These are phyloP conservation scores for Trametes cinnabarina DNA, from an alignment of 768 basidiomycete genomes.

Conservation along the genomic window DNA sequence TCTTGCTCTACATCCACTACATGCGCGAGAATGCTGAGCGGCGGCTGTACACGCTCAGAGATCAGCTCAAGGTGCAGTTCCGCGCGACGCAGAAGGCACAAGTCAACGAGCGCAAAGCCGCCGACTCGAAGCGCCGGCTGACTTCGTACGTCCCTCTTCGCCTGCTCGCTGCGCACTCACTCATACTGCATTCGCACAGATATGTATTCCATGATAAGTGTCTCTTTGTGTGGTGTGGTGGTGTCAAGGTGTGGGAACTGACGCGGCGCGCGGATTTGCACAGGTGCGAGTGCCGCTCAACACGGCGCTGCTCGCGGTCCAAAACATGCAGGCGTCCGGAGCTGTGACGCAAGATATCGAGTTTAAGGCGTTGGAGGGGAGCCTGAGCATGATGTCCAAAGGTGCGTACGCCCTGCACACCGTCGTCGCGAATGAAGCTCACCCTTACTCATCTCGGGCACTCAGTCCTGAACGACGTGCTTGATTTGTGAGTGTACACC, in stretches of 20 bases:
- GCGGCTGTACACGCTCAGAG: constrained; percentile 47
- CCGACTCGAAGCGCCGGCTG: constrained; percentile 78
- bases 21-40: constrained; percentile 48
- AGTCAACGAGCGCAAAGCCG: constrained; percentile 61
- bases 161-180: too few species aligned
- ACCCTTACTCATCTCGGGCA: constrained; percentile 1
- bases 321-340: constrained; percentile 85
- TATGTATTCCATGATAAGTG: constrained; percentile 79
- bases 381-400: constrained; percentile 87
- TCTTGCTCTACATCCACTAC: constrained; percentile 68
- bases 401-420: constrained; percentile 36
- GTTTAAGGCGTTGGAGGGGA: constrained; percentile 80
- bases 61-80: constrained; percentile 54
- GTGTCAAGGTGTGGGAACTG: background rate
- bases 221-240: background rate
- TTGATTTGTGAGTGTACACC: constrained; percentile 61
- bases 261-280: constrained; percentile 24
- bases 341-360: constrained; percentile 80
- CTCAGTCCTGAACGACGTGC: constrained; percentile 71
- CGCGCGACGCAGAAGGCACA: constrained; percentile 60
- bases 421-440: background rate
- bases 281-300: constrained; percentile 83
- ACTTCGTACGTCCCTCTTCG: constrained; percentile 77
- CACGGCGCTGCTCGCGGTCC: constrained; percentile 82
- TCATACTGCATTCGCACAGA: constrained; percentile 32